Evolutionary conservation across 2,329 filamentous ascomycete genomes (phyloP), one percentile per base, ranked within the genome.

Genomic region (Phaeosphaeriaceae sp.): DNA sequence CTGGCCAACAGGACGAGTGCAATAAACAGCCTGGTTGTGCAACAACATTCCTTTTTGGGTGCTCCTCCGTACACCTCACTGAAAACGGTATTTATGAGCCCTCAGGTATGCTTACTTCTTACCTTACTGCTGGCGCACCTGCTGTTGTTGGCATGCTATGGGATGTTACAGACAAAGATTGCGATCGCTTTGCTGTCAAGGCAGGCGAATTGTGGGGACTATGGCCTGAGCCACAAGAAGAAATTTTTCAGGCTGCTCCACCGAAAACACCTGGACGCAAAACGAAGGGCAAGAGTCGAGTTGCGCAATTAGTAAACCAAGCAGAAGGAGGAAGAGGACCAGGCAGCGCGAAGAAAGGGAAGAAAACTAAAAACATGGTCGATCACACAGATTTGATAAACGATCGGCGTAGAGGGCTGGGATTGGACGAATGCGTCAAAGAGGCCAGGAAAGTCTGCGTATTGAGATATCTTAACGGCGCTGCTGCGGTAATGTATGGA

Each of bases 131-230:
- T 0, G 93, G 73, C 62, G 77, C 68, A 61, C 92, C 91, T 3
- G 92, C 93, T 0, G 85, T 97, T 8, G 86, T 97, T 2, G 94
- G 92, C 37, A 97, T 92, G 13, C 79, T 99, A 30, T 99, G 94
- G 94, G 94, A 99, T 73, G 94, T 99, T 41, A 99, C 94, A 8
- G 94, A 99, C 71, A 90, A 90, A 65, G 94, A 99, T 72, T 96
- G 97, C 71, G 95, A 99, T 76, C 88, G 92, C 15, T 96, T 96
- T 72, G 89, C 92, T 0, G 85, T 87, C 28, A 81, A 83, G 20
- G 79, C 89, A 2, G 89, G 96, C 70, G 89, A 94, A 68, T 82
- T 88, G 63, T 99, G 94, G 94, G 94, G 94, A 0, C 72, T 99
- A 6, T 77, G 72, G 81, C 81, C 49, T 72, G 66, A 75, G 78